Conservation (phyloP, 306 rosid genomes). For the Delonix regia region DNA sequence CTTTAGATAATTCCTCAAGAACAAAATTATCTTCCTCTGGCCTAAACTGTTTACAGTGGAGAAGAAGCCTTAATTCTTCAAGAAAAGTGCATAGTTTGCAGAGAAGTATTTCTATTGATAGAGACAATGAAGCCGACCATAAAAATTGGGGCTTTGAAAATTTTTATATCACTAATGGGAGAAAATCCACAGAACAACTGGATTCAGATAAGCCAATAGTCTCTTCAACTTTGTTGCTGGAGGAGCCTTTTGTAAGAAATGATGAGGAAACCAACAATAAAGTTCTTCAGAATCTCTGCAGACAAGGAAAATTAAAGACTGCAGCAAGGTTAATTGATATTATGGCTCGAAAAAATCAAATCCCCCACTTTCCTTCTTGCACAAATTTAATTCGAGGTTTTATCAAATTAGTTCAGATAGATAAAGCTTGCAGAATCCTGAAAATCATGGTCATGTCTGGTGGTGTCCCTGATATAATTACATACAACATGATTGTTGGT, state of each 20-base stretch:
- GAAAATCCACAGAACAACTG: constrained; percentile 40
- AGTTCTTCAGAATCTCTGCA: constrained; percentile 65
- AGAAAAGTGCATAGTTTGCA: constrained; percentile 31
- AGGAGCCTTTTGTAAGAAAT: constrained; percentile 61
- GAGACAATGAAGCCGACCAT: constrained; percentile 51
- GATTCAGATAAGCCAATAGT: constrained; percentile 39
- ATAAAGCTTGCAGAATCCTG: constrained; percentile 61
- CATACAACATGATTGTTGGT: constrained; percentile 78
- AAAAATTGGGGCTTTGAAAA: constrained; percentile 45
- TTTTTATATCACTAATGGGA: constrained; percentile 29
- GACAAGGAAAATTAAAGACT: constrained; percentile 54
- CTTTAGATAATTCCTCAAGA: constrained; percentile 33
- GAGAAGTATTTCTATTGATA: constrained; percentile 55
- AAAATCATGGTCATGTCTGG: constrained; percentile 78
- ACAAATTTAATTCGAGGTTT: constrained; percentile 76
- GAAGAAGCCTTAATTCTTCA: constrained; percentile 38
- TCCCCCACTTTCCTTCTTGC: constrained; percentile 76
- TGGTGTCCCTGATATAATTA: constrained; percentile 76
- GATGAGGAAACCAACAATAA: constrained; percentile 61
- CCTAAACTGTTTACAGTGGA: constrained; percentile 39
- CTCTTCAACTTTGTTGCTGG: constrained; percentile 44
- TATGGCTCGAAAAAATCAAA: constrained; percentile 77
- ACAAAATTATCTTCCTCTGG: constrained; percentile 34
- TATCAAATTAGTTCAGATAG: constrained; percentile 47
- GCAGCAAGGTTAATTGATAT: constrained; percentile 72